phyloP scores from a whole-genome alignment of 495 filamentous ascomycete genomes.

The Xylaria longipes region DNA sequence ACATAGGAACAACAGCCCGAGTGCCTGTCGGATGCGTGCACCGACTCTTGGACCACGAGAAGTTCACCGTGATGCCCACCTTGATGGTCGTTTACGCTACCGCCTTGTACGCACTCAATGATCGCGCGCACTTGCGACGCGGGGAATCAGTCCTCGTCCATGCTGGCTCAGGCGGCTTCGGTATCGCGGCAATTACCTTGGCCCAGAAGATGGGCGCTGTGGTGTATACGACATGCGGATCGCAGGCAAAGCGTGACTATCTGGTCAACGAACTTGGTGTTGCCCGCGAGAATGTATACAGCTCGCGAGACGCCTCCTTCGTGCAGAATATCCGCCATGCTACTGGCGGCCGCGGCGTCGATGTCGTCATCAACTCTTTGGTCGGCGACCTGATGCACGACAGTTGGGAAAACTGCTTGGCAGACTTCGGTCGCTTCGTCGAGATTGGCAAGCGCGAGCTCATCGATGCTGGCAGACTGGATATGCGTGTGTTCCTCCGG shows the following conservation, averaged over 20 bases:
- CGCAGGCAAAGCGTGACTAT: slow-evolving; percentile 46
- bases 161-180: slow-evolving; percentile 55
- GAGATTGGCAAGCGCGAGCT: slow-evolving; percentile 56
- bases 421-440: slow-evolving; percentile 56
- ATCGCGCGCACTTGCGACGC: slow-evolving; percentile 40
- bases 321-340: too few relatives aligned
- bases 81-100: too few relatives aligned
- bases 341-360: slow-evolving; percentile 54
- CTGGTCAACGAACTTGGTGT: slow-evolving; percentile 55
- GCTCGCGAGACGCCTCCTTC: slow-evolving; percentile 43
- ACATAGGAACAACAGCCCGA: too few relatives aligned
- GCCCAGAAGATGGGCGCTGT: slow-evolving; percentile 53
- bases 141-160: slow-evolving; percentile 63
- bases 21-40: too few relatives aligned
- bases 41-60: too few relatives aligned
- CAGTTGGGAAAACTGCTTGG: slow-evolving; percentile 54
- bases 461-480: slow-evolving; percentile 32
- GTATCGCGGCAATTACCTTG: slow-evolving; percentile 59
- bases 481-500: slow-evolving; percentile 42
- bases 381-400: slow-evolving; percentile 56
- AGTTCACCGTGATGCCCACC: too few relatives aligned
- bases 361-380: slow-evolving; percentile 61
- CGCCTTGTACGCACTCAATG: slow-evolving; percentile 53
- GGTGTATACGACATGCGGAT: slow-evolving; percentile 58
- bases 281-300: slow-evolving; percentile 55